phyloP scores from a whole-genome alignment of 768 basidiomycete genomes.

The Nidularia pulvinata region DNA sequence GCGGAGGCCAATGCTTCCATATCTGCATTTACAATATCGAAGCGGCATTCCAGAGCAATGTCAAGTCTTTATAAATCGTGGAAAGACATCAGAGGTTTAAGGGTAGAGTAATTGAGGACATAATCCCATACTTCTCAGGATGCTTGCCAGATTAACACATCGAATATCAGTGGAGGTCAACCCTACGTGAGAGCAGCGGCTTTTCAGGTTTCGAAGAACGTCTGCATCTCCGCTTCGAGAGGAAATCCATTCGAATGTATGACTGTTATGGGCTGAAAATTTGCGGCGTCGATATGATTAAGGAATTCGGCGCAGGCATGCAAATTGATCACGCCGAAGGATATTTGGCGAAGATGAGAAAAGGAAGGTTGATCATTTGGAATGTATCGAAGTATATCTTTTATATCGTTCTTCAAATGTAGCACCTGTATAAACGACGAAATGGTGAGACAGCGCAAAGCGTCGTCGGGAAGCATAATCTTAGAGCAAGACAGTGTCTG shows the following conservation, averaged over 20 bases:
- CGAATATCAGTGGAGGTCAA: neutral
- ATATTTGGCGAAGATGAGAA: neutral
- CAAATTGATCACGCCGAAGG: neutral
- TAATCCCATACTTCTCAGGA: too few relatives aligned
- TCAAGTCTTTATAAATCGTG: too few relatives aligned
- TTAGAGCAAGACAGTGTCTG: neutral
- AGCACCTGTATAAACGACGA: neutral
- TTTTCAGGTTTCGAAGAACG: neutral
- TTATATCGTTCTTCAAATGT: neutral
- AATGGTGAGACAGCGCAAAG: neutral
- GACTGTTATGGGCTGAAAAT: neutral
- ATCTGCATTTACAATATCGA: too few relatives aligned
- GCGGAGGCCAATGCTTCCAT: too few relatives aligned
- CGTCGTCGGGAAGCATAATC: neutral
- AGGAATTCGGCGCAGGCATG: neutral
- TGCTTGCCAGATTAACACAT: too few relatives aligned
- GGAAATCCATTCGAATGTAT: neutral
- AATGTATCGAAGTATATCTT: neutral
- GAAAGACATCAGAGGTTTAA: too few relatives aligned
- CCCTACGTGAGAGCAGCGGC: neutral
- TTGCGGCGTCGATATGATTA: neutral
- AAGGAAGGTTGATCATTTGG: neutral
- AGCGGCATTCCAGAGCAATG: too few relatives aligned
- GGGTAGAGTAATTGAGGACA: too few relatives aligned
- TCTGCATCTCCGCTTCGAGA: neutral